A percentile compares a stretch with the other conserved stretches of the same genome.
phyloP scores from a whole-genome alignment of 176 grass and related monocot species.

The Oryza rufipogon region DNA sequence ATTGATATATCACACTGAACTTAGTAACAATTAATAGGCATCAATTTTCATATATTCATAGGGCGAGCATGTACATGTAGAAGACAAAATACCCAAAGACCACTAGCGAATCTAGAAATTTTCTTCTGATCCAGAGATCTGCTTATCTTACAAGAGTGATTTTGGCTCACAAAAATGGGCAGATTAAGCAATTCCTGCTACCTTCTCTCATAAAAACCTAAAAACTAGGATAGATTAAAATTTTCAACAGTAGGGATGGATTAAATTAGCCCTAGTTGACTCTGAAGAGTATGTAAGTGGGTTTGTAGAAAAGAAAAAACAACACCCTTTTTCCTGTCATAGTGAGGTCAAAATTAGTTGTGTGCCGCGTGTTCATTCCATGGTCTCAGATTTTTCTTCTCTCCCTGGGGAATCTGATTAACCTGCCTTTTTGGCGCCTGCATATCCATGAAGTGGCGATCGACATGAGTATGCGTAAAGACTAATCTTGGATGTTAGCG shows the following conservation, averaged over 20 bases:
- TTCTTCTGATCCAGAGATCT: too few species aligned
- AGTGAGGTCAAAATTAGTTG: constrained; percentile 18
- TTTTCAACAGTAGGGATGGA: neutral
- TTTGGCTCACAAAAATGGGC: neutral
- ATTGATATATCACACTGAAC: constrained; percentile 5
- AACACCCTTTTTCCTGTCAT: constrained; percentile 2
- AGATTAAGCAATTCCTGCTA: neutral
- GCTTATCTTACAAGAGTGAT: neutral
- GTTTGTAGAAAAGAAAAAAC: neutral
- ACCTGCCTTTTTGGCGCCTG: neutral
- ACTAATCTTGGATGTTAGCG: constrained; percentile 52
- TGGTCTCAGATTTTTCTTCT: neutral
- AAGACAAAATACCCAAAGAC: too few species aligned
- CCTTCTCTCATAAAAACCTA: neutral
- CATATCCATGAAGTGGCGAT: constrained; percentile 1
- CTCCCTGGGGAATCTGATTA: neutral
- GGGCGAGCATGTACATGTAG: neutral
- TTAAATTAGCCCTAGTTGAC: constrained; percentile 3
- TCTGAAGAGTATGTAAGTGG: neutral
- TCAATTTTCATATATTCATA: neutral
- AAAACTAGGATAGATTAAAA: neutral
- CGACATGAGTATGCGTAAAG: constrained; percentile 47
- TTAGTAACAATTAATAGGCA: neutral
- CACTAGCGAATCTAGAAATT: too few species aligned
- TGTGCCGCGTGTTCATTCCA: neutral